Base-by-base conservation (phyloP, 2,329 filamentous ascomycete species). In the Talaromyces sp. region DNA sequence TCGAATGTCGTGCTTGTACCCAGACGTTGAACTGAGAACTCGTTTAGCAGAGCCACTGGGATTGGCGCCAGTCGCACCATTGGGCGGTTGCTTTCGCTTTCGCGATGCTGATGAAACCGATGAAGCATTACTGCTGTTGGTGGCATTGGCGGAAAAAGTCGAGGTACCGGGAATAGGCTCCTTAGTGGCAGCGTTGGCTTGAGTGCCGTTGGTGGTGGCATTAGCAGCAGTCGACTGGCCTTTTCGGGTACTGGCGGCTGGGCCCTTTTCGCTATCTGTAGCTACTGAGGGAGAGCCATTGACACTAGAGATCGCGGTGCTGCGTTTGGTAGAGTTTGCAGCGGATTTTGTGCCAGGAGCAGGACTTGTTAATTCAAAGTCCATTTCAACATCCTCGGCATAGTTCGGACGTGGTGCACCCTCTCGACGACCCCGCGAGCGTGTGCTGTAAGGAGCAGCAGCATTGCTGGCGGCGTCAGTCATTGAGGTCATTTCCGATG, bases 331-430 rank as follows among this genome's bases (percentile, higher is more conserved):
- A 13, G 63, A 34, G 25, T 79, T 77, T 58, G 74, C 64, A 65
- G 60, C 38, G 27, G 68, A 64, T 49, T 67, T 69, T 25, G 70
- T 64, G 67, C 77, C 78, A 27, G 73, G 62, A 19, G 71, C 68
- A 40, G 75, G 73, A 67, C 72, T 70, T 22, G 72, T 68, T 58
- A 73, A 86, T 73, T 97, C 94, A 76, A 93, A 92, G 76, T 98
- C 95, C 78, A 91, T 88, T 73, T 98, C 94, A 71, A 93, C 84
- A 79, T 94, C 91, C 80, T 99, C 95, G 60, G 95, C 94, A 79
- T 99, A 99, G 79, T 99, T 99, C 70, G 90, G 89, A 71, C 95
- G 91, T 71, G 90, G 85, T 70, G 86, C 88, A 73, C 91, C 90
- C 65, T 87, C 89, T 10, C 49, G 49, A 74, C 93, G 90, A 79